These are phyloP conservation scores for Suhomyces kilbournensis DNA, from an alignment of 805 yeast genomes.

Conservation along the genomic window DNA sequence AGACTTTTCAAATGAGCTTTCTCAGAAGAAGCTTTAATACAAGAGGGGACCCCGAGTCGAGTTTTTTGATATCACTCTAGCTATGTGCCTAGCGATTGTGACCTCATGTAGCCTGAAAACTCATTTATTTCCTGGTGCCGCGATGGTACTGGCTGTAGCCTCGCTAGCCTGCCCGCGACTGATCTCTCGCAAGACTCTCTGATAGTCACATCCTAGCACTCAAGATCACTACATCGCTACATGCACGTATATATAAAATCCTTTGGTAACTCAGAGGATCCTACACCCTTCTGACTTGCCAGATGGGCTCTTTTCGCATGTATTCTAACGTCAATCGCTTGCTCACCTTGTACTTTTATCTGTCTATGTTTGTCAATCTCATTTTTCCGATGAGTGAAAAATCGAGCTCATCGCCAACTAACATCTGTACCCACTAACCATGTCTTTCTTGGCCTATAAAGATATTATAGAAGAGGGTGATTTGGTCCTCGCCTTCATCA, in stretches of 20 bases:
- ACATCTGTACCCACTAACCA: constrained; percentile 10
- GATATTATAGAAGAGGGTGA: constrained; percentile 80
- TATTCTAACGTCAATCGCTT: not conserved
- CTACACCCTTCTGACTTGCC: too few species aligned
- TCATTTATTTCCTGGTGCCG: not conserved
- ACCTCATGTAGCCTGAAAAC: too few species aligned
- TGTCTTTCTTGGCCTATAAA: constrained; percentile 59
- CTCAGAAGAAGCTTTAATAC: too few species aligned
- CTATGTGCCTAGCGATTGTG: too few species aligned
- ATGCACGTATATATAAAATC: too few species aligned
- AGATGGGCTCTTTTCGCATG: not conserved
- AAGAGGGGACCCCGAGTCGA: too few species aligned
- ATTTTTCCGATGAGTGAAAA: not conserved
- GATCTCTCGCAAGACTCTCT: not conserved
- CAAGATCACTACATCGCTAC: not conserved
- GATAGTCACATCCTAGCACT: not conserved
- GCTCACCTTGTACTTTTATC: not conserved
- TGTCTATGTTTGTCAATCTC: not conserved
- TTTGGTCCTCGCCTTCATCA: constrained; percentile 79
- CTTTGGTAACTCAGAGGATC: too few species aligned
- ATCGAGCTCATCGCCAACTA: not conserved
- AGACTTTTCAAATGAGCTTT: too few species aligned
- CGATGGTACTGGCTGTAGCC: not conserved
- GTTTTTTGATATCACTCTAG: too few species aligned
- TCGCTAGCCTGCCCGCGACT: not conserved